These are phyloP conservation scores for Yamadazyma blattariae DNA, from an alignment of 1,139 yeast genomes.

Conservation along the genomic window DNA sequence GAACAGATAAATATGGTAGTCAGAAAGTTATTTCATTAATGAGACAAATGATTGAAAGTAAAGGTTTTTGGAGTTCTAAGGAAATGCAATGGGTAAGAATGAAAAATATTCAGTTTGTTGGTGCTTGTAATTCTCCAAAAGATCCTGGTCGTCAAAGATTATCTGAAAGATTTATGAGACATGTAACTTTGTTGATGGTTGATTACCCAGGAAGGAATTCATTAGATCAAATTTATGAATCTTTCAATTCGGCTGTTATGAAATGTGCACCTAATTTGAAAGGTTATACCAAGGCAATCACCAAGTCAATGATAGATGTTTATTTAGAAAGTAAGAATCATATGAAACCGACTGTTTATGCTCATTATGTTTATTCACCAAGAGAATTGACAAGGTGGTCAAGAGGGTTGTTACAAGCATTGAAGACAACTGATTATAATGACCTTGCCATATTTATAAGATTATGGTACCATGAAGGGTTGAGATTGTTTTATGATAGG, in stretches of 20 bases:
- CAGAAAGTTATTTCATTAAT: constrained; percentile 74
- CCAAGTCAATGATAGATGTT: constrained; percentile 66
- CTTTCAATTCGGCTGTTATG: constrained; percentile 57
- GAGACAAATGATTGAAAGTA: constrained; percentile 69
- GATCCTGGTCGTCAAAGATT: constrained; percentile 72
- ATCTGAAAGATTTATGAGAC: constrained; percentile 66
- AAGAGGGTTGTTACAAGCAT: constrained; percentile 66
- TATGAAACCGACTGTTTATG: constrained; percentile 35
- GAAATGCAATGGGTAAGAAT: constrained; percentile 67
- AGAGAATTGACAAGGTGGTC: constrained; percentile 91
- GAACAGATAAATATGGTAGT: constrained; percentile 69
- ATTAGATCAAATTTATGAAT: constrained; percentile 61
- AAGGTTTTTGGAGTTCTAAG: constrained; percentile 73
- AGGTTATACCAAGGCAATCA: constrained; percentile 51
- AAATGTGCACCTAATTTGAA: constrained; percentile 62
- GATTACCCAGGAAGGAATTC: constrained; percentile 77
- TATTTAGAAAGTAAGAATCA: constrained; percentile 44
- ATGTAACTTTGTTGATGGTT: constrained; percentile 64
- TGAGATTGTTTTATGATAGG: constrained; percentile 75
- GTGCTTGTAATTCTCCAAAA: constrained; percentile 90
- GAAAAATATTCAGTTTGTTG: constrained; percentile 76
- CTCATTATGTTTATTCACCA: constrained; percentile 81
- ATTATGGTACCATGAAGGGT: constrained; percentile 81
- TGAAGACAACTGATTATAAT: constrained; percentile 36
- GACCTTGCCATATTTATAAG: constrained; percentile 49